Conservation (phyloP, 1,139 yeast species). For the Suhomyces bokatorum region DNA sequence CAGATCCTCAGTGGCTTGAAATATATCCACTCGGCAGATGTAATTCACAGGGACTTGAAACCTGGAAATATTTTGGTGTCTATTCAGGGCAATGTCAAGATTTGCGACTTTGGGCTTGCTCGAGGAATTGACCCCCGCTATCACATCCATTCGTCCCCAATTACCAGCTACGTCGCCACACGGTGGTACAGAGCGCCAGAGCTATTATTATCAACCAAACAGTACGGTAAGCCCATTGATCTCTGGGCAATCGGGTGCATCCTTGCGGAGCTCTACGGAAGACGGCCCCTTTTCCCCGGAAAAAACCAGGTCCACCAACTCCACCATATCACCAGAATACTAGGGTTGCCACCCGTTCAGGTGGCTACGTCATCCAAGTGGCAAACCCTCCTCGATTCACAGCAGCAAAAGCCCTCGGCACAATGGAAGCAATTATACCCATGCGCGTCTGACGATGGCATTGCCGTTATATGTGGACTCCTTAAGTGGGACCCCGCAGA, state of each 20-base stretch:
- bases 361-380: neutral
- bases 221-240: constrained; percentile 61
- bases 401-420: constrained; percentile 36
- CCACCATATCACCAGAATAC: constrained; percentile 57
- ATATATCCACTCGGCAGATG: constrained; percentile 83
- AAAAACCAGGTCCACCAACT: constrained; percentile 65
- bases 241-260: constrained; percentile 85
- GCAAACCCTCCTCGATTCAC: neutral
- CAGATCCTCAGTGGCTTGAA: constrained; percentile 80
- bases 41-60: constrained; percentile 81
- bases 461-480: constrained; percentile 49
- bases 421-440: constrained; percentile 59
- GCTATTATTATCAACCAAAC: constrained; percentile 62
- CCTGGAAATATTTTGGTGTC: constrained; percentile 85
- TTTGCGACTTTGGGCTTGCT: constrained; percentile 89
- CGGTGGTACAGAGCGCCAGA: constrained; percentile 97
- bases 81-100: constrained; percentile 66
- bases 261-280: constrained; percentile 70
- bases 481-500: constrained; percentile 59
- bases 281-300: constrained; percentile 73
- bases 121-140: constrained; percentile 54
- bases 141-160: constrained; percentile 34
- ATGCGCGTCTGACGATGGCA: constrained; percentile 51
- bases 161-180: constrained; percentile 90
- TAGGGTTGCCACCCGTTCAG: constrained; percentile 58